Evolutionary conservation across 768 basidiomycete species (phyloP), one percentile per base, ranked within the genome.

Genomic region (Boletellus ananiceps): DNA sequence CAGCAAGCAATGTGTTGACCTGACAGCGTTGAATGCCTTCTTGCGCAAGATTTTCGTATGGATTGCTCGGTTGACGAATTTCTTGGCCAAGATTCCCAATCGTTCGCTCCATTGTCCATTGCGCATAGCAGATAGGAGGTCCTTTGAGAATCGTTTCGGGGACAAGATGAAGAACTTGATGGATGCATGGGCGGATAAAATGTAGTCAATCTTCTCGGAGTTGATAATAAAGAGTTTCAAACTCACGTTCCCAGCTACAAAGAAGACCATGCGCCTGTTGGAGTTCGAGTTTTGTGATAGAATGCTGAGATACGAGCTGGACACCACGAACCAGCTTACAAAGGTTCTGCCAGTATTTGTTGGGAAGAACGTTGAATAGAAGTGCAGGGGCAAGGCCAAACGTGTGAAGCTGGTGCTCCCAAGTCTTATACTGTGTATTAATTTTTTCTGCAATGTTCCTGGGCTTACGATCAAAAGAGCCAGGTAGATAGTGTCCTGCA

Each of bases 51-150:
- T 50, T 50, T 19, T n/a, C 44, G 31, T 45, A 50, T 0, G 40
- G 50, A 5, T 46, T 27, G 23, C 19, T 32, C 9, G 44, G 52
- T 8, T 56, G 55, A 0, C 35, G 32, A 7, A 68, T 57, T 46
- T 69, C 58, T 46, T 51, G 40, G 0, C 62, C 68, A 9, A 69
- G 50, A 18, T 58, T 65, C 0, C 65, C 61, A n/a, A 68, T 65
- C 0, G 57, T 61, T 0, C 50, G 19, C 34, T 69, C 68, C 49
- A 71, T 56, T 0, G 57, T 61, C 63, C 64, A 71, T 27, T 71
- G 67, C 1, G 64, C 41, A n/a, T 52, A 55, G 13, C 52, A 50
- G 4, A 50, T 46, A 0, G 38, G 21, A 0, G 38, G 45, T 0
- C 41, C 56, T 25, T 50, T 50, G 12, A 16, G 34, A 13, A 52